Evolutionary conservation across 176 grass and related monocot genomes (phyloP), one percentile per base, ranked within the genome.

Genomic region (Oryza officinalis): DNA sequence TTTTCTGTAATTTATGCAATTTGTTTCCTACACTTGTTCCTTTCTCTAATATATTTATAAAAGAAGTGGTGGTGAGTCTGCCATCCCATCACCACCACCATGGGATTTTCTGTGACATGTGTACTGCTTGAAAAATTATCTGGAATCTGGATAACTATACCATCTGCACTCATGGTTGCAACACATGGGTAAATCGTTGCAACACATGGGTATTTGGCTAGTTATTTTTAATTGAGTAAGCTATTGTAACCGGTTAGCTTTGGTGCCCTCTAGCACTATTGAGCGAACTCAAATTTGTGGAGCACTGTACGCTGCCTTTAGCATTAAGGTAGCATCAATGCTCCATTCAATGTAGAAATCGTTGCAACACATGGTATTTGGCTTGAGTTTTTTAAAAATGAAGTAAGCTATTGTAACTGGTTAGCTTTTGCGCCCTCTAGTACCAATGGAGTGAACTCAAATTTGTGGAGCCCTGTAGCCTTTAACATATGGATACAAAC

Each of bases 391-490:
- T 57, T 57, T 18, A 57, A 57, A 57, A 22, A 35, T 59, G 15
- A 59, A 22, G 4, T 20, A 20, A 27, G 18, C 31, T 47, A n/a
- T 76, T 6, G 15, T 71, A 65, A 44, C 45, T 72, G 72, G 20
- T 44, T 81, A 66, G 45, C 45, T 69, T 78, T 67, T 27, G 45
- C 26, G 35, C 35, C 50, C 14, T 60, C 18, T 35, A 81, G 12
- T 86, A 63, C 47, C 70, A 40, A n/a, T 25, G 26, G 76, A 60
- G 65, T 63, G 43, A 81, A 71, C 44, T 12, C 22, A 30, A 71
- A 78, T 60, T 32, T 33, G 46, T 81, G 33, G 20, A 27, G 6
- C 59, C 61, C 9, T 32, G 41, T 72, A 52, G 17, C 50, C 18
- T 28, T 67, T 75, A 69, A 30, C 49, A 47, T 38, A 65, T 50